Evolutionary conservation across 768 basidiomycete species (phyloP).

Genomic region (Holtermannia corniformis): DNA sequence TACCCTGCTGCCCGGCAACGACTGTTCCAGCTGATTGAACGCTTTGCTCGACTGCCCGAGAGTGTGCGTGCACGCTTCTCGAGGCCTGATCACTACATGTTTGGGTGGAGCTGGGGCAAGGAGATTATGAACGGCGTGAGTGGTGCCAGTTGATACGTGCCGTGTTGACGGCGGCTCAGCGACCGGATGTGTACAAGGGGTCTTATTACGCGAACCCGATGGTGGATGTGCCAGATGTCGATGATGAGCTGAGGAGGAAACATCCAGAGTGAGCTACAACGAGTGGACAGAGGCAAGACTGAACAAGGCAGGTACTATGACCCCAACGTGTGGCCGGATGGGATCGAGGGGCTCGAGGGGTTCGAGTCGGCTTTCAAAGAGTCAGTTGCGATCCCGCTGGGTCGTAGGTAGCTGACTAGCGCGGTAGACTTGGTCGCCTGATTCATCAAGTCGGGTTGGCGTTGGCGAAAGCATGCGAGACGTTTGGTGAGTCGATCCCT

Average conservation of each 20-base stretch:
- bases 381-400: conserved; percentile 47
- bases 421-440: conserved; percentile 33
- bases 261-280: conserved; percentile 52
- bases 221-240: conserved; percentile 56
- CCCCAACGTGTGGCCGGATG: conserved; percentile 66
- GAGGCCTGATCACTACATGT: conserved; percentile 69
- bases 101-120: conserved; percentile 99
- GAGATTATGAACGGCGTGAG: conserved; percentile 86
- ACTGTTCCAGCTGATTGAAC: conserved; percentile 63
- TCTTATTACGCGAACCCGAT: conserved; percentile 86
- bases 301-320: conserved; percentile 54
- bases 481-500: conserved; percentile 57
- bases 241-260: conserved; percentile 48
- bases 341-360: conserved; percentile 47
- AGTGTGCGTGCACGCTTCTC: conserved; percentile 61
- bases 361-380: conserved; percentile 85
- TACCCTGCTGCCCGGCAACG: conserved; percentile 59
- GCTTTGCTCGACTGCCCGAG: conserved; percentile 65
- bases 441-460: conserved; percentile 73
- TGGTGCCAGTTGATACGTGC: background rate
- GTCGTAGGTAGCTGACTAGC: background rate
- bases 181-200: conserved; percentile 71
- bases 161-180: conserved; percentile 9
- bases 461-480: conserved; percentile 78
- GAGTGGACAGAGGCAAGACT: background rate